Percentiles rank a stretch among this genome's conserved stretches.
Conservation (phyloP, 2,329 filamentous ascomycete species). For the Neofusicoccum kwambonambiense region DNA sequence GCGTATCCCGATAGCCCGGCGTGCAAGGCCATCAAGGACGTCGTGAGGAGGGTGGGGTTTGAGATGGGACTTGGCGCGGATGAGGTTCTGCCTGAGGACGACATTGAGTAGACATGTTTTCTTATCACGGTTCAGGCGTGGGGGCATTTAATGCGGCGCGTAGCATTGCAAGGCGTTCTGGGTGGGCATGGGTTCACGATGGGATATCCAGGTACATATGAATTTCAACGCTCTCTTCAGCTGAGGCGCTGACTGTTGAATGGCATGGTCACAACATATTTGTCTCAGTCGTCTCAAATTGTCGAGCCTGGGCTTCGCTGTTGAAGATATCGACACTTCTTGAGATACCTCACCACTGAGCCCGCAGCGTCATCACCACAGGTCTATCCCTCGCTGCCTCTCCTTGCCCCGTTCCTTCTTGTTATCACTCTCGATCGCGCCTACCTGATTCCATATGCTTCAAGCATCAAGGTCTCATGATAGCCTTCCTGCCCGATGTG, state of each 20-base stretch:
- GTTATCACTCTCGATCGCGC: no score
- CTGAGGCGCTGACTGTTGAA: neutral
- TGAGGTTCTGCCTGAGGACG: slow-evolving; percentile 28
- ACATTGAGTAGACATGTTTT: neutral
- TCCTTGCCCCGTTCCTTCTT: no score
- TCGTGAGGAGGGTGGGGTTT: slow-evolving; percentile 71
- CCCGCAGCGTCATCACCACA: neutral
- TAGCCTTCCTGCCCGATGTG: no score
- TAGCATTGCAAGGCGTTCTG: slow-evolving; percentile 2
- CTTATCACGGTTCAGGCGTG: neutral
- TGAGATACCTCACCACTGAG: neutral
- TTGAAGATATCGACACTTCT: no score
- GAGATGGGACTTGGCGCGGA: slow-evolving; percentile 32
- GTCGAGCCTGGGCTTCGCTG: neutral
- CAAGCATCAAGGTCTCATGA: no score
- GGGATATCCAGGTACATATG: slow-evolving; percentile 5
- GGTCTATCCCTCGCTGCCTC: neutral
- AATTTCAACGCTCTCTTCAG: neutral
- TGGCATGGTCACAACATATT: neutral
- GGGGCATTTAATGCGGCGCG: neutral
- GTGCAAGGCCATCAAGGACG: slow-evolving; percentile 74
- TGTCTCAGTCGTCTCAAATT: neutral
- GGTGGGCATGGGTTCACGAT: neutral
- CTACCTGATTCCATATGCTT: no score
- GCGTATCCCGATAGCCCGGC: slow-evolving; percentile 91